Evolutionary conservation across 176 grass and related monocot species (phyloP).

Genomic region (Musa schizocarpa): DNA sequence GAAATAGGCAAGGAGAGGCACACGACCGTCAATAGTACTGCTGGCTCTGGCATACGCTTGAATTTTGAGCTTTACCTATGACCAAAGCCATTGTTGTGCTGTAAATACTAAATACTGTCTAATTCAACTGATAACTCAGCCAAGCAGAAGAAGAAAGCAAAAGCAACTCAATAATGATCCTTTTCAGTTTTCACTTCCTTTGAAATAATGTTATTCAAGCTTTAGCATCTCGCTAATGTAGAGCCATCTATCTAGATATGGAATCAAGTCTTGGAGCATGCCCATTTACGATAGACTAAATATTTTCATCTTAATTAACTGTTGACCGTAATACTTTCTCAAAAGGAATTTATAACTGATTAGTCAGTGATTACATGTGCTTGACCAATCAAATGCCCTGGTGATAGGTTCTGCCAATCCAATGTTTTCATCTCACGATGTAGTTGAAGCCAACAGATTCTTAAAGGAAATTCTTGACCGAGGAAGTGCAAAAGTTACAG

Average conservation of each 20-base stretch:
- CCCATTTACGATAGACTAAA: background rate
- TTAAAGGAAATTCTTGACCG: slow-evolving; percentile 43
- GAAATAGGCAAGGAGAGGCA: too few species aligned
- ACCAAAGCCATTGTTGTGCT: too few species aligned
- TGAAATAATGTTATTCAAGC: background rate
- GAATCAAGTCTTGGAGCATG: background rate
- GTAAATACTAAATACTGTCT: too few species aligned
- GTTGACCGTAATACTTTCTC: background rate
- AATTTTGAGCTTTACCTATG: too few species aligned
- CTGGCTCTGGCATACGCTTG: too few species aligned
- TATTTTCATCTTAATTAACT: background rate
- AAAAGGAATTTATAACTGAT: background rate
- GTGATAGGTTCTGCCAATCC: slow-evolving; percentile 80
- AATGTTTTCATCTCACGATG: slow-evolving; percentile 67
- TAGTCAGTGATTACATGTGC: background rate
- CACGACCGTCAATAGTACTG: too few species aligned
- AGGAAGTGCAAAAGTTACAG: slow-evolving; percentile 26
- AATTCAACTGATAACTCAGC: too few species aligned
- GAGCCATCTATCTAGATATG: background rate
- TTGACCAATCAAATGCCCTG: slow-evolving; percentile 2
- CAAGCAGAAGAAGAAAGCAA: too few species aligned
- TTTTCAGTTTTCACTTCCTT: background rate
- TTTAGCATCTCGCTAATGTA: background rate
- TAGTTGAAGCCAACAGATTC: slow-evolving; percentile 58
- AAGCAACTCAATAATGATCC: too few species aligned